Conservation (phyloP, 2,329 filamentous ascomycete species). For the Albifimbria verrucaria region DNA sequence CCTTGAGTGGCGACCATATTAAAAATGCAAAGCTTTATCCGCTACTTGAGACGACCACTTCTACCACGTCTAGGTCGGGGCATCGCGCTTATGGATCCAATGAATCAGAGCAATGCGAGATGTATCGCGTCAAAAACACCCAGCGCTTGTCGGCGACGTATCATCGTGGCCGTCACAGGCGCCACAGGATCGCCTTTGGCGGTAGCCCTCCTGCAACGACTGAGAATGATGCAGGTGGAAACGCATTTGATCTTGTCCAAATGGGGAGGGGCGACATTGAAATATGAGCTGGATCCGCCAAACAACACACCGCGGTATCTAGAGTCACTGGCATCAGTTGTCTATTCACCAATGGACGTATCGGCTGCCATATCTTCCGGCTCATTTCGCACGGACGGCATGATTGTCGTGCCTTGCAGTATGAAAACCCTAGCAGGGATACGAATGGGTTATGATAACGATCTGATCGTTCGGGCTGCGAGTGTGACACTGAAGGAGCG, state of each 20-base stretch:
- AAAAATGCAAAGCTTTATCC: too few relatives aligned
- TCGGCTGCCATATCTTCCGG: constrained; percentile 42
- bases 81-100: too few relatives aligned
- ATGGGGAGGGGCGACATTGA: constrained; percentile 48
- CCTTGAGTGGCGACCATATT: too few relatives aligned
- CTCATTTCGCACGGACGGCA: constrained; percentile 39
- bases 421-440: constrained; percentile 46
- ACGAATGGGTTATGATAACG: constrained; percentile 36
- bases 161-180: constrained; percentile 47
- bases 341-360: constrained; percentile 39
- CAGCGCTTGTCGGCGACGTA: too few relatives aligned
- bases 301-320: too few relatives aligned
- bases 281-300: too few relatives aligned
- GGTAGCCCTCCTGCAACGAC: constrained; percentile 36
- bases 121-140: constrained; percentile 10
- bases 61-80: too few relatives aligned
- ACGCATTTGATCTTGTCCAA: constrained; percentile 46
- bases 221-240: constrained; percentile 41
- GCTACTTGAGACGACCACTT: too few relatives aligned
- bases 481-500: constrained; percentile 45
- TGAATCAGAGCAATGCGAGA: not conserved
- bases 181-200: constrained; percentile 43
- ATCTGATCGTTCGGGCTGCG: constrained; percentile 41
- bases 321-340: constrained; percentile 38
- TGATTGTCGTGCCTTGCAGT: constrained; percentile 45